Base-by-base conservation (phyloP, 768 basidiomycete species). In the Pluteus cervinus region DNA sequence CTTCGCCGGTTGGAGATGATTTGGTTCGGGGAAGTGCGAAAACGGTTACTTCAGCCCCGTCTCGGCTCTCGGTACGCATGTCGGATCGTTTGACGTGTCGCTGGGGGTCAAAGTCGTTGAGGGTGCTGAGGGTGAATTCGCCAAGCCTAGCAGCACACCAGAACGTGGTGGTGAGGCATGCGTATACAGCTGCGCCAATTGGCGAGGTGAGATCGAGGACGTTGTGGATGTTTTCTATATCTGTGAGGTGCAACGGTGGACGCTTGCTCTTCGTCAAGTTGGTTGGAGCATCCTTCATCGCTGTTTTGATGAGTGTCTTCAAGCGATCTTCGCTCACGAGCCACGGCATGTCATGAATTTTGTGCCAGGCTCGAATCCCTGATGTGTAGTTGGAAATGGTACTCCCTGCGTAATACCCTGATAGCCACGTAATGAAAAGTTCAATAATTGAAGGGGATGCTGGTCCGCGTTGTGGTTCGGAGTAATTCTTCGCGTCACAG, bases 341-440 rank as follows among this genome's bases (percentile, higher is more conserved):
- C 62, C 63, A 72, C 0, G 18, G 29, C 0, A 65, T 4, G 0
- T 67, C 53, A 39, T 76, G 69, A 0, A 73, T 33, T 1, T 62
- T 49, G 44, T 76, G 70, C 71, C 71, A 76, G 2, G 71, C 69
- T 1, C 59, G 46, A 1, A 74, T 29, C 0, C 61, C 64, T 2
- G 45, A 42, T 0, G 69, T 14, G 37, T 66, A 69, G 48, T 70
- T 71, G 2, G 35, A 25, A 0, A 73, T 43, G 1, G 65, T 54
- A 11, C 35, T 42, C 0, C 50, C 53, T 1, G 66, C 40, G 39
- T 65, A 66, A 0, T 54, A 25, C 0, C 66, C 66, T 0, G 59
- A 58, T 0, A 56, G 40, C 2, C n/a, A 45, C 0, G 65, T 32
- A 0, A 68, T 40, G 20, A 66, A 69, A 0, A 52, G 21, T 9